A percentile compares a stretch with the other conserved stretches of the same genome.
phyloP scores from a whole-genome alignment of 768 basidiomycete species.

The Termitomyces sp. region DNA sequence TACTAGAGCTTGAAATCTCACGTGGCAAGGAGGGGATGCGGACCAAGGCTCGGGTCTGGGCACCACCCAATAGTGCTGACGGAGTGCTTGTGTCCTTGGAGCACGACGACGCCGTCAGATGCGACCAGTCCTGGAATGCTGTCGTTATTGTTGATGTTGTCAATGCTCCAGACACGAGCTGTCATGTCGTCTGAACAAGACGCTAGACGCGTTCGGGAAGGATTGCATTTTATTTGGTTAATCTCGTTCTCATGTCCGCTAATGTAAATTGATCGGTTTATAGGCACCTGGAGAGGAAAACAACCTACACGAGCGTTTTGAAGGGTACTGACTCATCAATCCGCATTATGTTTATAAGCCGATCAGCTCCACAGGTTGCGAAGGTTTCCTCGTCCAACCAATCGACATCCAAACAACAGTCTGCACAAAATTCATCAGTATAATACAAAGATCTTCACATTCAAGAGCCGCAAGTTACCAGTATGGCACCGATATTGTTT shows the following conservation, averaged over 20 bases:
- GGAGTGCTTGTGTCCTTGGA: conserved; percentile 62
- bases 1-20: conserved; percentile 25
- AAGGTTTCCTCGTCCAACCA: conserved; percentile 73
- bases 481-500: conserved; percentile 62
- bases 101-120: conserved; percentile 33
- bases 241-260: conserved; percentile 77
- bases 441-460: background rate
- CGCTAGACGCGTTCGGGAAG: conserved; percentile 60
- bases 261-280: conserved; percentile 8
- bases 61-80: conserved; percentile 72
- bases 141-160: conserved; percentile 31
- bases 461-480: conserved; percentile 36
- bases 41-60: conserved; percentile 39
- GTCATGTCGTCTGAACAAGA: conserved; percentile 82
- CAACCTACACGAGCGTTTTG: conserved; percentile 55
- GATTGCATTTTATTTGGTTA: conserved; percentile 71
- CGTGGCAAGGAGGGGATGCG: conserved; percentile 69
- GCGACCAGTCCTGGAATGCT: conserved; percentile 36
- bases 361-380: conserved; percentile 71
- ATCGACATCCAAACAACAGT: conserved; percentile 77
- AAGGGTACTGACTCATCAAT: conserved; percentile 49
- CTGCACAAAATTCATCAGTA: conserved; percentile 26
- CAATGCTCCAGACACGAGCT: conserved; percentile 70
- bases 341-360: conserved; percentile 54
- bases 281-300: background rate